Conservation (phyloP, 257 asterid genomes). For the Lycium ferocissimum region DNA sequence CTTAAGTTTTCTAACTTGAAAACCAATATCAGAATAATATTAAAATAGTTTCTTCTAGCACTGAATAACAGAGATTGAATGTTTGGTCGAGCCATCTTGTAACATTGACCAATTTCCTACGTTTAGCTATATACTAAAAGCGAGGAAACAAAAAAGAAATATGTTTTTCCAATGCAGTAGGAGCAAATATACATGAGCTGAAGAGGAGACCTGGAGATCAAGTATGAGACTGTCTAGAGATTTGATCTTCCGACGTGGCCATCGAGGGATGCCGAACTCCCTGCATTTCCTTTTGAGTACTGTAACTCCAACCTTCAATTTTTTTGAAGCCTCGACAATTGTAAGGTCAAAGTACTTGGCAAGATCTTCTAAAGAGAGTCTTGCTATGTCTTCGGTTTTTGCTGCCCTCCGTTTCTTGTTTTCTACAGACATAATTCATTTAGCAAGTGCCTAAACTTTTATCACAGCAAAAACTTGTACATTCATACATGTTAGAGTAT, state of each 20-base stretch:
- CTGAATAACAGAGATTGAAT: background rate
- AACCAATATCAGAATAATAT: slow-evolving; percentile 12
- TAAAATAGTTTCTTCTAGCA: slow-evolving; percentile 2
- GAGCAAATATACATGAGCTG: background rate
- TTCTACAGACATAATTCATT: background rate
- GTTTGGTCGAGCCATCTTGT: background rate
- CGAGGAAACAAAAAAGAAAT: background rate
- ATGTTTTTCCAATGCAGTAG: background rate
- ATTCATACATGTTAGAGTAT: background rate
- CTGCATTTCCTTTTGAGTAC: slow-evolving; percentile 52
- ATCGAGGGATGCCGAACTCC: slow-evolving; percentile 49
- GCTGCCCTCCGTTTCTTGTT: slow-evolving; percentile 42
- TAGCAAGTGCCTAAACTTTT: background rate
- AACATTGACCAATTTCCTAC: background rate
- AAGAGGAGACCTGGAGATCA: slow-evolving; percentile 43
- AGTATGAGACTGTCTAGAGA: slow-evolving; percentile 46
- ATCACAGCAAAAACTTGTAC: background rate
- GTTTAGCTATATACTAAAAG: background rate
- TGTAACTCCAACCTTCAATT: slow-evolving; percentile 43
- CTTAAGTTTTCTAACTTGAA: too few species aligned
- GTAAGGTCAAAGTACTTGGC: slow-evolving; percentile 45
- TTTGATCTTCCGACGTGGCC: slow-evolving; percentile 49
- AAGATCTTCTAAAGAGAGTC: slow-evolving; percentile 44
- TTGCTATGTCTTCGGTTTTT: slow-evolving; percentile 38
- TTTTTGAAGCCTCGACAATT: slow-evolving; percentile 42